Conservation (phyloP, 805 yeast species). For the Teunomyces tritomae region DNA sequence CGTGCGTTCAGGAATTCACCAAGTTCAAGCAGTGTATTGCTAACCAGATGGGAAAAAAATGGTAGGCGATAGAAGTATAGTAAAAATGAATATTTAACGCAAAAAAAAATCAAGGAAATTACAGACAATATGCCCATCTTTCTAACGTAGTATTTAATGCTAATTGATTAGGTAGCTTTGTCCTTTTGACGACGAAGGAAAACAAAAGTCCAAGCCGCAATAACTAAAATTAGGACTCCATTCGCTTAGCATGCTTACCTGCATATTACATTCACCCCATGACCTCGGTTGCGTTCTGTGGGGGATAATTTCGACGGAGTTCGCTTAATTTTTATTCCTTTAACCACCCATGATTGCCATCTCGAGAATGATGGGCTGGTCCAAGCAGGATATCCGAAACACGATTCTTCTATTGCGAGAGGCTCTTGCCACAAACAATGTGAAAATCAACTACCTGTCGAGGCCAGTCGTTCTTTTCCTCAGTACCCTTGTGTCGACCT, state of each 20-base stretch:
- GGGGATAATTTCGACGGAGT: neutral
- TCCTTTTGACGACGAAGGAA: no score
- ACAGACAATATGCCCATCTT: neutral
- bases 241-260: neutral
- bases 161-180: no score
- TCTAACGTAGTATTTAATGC: no score
- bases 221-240: neutral
- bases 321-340: neutral
- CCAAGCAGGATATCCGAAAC: conserved; percentile 32
- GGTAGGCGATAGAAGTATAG: conserved; percentile 2
- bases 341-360: conserved; percentile 28
- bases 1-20: conserved; percentile 52
- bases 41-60: conserved; percentile 26
- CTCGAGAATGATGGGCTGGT: conserved; percentile 32
- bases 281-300: neutral
- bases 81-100: neutral
- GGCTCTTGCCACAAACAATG: conserved; percentile 35
- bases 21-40: conserved; percentile 51
- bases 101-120: no score
- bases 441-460: conserved; percentile 38
- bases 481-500: conserved; percentile 38
- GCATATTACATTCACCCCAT: neutral
- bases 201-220: no score
- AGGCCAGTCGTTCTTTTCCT: conserved; percentile 43
- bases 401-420: conserved; percentile 34